Percentiles rank a stretch among this genome's conserved stretches.
Evolutionary conservation across 2,329 filamentous ascomycete species (phyloP).

Genomic region (Penicillium aurantiogriseum): DNA sequence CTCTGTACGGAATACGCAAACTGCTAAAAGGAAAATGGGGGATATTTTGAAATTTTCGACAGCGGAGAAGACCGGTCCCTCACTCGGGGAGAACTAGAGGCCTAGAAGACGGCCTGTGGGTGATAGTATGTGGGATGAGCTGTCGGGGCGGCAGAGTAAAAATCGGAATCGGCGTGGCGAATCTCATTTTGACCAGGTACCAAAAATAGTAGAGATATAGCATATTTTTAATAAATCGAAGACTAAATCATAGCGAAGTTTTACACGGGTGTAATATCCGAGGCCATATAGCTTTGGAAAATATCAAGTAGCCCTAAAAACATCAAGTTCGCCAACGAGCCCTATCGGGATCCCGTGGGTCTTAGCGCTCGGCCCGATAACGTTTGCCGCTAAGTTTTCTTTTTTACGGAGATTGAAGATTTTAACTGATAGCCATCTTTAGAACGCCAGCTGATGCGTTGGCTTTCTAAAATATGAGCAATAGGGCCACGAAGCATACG

Average conservation of each 20-base stretch:
- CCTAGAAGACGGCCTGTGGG: neutral
- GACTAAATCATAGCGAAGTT: too few species aligned
- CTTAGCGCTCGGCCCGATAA: conserved; percentile 6
- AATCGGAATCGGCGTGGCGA: neutral
- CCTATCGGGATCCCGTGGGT: conserved; percentile 8
- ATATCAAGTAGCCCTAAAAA: neutral
- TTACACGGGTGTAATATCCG: neutral
- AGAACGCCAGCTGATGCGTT: neutral
- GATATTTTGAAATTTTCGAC: neutral
- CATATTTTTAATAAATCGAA: too few species aligned
- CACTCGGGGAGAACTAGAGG: neutral
- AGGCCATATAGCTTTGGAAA: neutral
- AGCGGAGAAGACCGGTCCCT: neutral
- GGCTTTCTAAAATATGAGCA: neutral
- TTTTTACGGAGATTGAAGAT: neutral
- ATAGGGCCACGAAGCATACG: neutral
- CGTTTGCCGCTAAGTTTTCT: neutral
- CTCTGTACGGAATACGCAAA: neutral
- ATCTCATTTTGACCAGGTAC: neutral
- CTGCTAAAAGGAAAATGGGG: neutral
- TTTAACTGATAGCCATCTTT: neutral
- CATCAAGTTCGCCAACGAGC: neutral
- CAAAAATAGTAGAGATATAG: neutral
- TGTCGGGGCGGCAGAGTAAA: neutral
- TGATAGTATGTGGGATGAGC: neutral